Percentiles rank a stretch among this genome's conserved stretches.
Evolutionary conservation across 2,329 filamentous ascomycete species (phyloP).

Genomic region (Fusarium tanahbumbuense): DNA sequence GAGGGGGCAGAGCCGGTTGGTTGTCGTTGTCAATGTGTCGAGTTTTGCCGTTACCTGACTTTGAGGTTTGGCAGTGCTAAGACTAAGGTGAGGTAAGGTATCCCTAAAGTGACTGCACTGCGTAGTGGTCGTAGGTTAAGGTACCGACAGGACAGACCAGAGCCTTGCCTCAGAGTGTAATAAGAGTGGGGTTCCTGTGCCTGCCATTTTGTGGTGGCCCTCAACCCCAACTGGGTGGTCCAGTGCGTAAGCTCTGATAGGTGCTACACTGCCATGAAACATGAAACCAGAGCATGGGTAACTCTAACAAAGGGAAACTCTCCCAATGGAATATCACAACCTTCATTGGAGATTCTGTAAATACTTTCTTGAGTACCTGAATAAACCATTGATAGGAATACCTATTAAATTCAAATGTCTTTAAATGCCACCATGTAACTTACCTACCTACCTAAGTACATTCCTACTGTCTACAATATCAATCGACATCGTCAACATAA

Average conservation of each 20-base stretch:
- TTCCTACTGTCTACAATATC: not conserved
- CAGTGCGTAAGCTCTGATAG: not conserved
- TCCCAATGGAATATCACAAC: not conserved
- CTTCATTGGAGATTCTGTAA: not conserved
- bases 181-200: not conserved
- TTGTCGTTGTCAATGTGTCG: slow-evolving; percentile 20
- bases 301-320: not conserved
- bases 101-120: not conserved
- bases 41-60: slow-evolving; percentile 39
- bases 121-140: not conserved
- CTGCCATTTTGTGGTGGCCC: slow-evolving; percentile 2
- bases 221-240: not conserved
- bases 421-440: not conserved
- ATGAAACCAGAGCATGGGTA: not conserved
- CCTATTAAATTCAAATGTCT: too few species aligned
- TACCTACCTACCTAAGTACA: not conserved
- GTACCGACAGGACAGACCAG: not conserved
- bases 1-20: slow-evolving; percentile 32
- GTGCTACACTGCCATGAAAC: not conserved
- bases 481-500: not conserved
- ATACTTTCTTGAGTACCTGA: too few species aligned
- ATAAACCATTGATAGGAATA: not conserved
- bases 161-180: not conserved
- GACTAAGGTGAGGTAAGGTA: slow-evolving; percentile 13
- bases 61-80: slow-evolving; percentile 36